Evolutionary conservation across 2,329 filamentous ascomycete genomes (phyloP).

Genomic region (Cadophora gregata): DNA sequence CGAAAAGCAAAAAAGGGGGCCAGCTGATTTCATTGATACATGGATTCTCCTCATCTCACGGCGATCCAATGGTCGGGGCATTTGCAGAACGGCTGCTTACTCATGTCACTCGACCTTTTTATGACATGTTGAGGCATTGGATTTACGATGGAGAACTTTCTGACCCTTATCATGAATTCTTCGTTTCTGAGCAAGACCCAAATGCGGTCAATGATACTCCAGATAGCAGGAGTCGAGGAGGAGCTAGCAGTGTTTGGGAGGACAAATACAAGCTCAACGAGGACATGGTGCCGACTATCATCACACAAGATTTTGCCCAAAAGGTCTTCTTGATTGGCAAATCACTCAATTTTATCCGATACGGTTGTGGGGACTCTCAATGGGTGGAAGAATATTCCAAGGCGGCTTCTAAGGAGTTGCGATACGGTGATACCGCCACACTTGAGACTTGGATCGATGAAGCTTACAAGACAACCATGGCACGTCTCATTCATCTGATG

Average conservation of each 20-base stretch:
- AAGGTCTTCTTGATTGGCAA: conserved; percentile 98
- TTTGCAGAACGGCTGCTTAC: conserved; percentile 89
- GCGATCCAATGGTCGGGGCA: conserved; percentile 90
- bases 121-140: conserved; percentile 94
- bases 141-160: conserved; percentile 98
- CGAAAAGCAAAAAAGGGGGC: conserved; percentile 82
- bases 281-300: conserved; percentile 89
- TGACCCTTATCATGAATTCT: conserved; percentile 96
- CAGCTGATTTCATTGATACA: conserved; percentile 94
- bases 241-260: conserved; percentile 93
- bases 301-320: conserved; percentile 90
- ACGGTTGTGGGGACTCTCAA: conserved; percentile 89
- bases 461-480: conserved; percentile 98
- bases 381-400: conserved; percentile 98
- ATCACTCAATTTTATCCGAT: conserved; percentile 96
- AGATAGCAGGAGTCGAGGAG: conserved; percentile 59
- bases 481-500: conserved; percentile 91
- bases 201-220: conserved; percentile 50
- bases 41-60: conserved; percentile 89
- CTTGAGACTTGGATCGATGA: conserved; percentile 94
- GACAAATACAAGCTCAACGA: conserved; percentile 91
- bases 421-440: conserved; percentile 90
- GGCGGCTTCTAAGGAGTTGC: conserved; percentile 86
- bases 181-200: conserved; percentile 82
- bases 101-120: conserved; percentile 92